Base-by-base conservation (phyloP, 352 stramenopile genomes). In the Salisapilia sapeloensis region DNA sequence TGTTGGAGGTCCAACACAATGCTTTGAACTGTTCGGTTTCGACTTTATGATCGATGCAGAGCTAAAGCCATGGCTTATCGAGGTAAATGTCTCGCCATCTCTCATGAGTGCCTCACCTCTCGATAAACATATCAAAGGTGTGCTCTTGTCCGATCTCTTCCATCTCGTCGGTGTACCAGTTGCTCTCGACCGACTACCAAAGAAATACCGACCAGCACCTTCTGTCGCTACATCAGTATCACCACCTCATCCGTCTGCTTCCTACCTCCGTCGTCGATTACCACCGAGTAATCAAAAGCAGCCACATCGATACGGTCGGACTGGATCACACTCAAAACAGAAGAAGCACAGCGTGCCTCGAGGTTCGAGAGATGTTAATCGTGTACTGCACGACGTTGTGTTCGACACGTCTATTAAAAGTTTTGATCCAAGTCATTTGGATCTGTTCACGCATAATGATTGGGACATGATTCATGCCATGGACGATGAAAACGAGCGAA, bases 131-230 rank as follows among this genome's bases (percentile, higher is more conserved):
- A 50, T 86, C 7, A 89, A 89, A 35, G 72, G 69, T 1, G 35
- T 84, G n/a, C 39, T 89, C 4, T 41, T 89, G 11, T 80, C 61
- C 22, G 74, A 89, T 31, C 78, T 72, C n/a, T 63, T 84, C 23
- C 67, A 89, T 29, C 50, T 89, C 13, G 67, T 89, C 2, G 74
- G 74, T 6, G 36, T 83, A 4, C 60, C 63, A 3, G 60, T 77
- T 0, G 40, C 58, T 0, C 17, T 66, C 1, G 23, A 45, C 6
- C 54, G 23, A 14, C 19, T 76, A 0, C 58, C 60, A 12, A 24
- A 12, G 1, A 48, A 42, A 0, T 33, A 19, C 1, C 40, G 71
- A 4, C 62, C 62, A 35, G 4, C 33, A 53, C 7, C 18, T 30
- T 1, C 29, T 24, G 29, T 12, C 12, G 4, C 35, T 24, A 37